Evolutionary conservation across 2,329 filamentous ascomycete genomes (phyloP).

Genomic region (Colletotrichum sp.): DNA sequence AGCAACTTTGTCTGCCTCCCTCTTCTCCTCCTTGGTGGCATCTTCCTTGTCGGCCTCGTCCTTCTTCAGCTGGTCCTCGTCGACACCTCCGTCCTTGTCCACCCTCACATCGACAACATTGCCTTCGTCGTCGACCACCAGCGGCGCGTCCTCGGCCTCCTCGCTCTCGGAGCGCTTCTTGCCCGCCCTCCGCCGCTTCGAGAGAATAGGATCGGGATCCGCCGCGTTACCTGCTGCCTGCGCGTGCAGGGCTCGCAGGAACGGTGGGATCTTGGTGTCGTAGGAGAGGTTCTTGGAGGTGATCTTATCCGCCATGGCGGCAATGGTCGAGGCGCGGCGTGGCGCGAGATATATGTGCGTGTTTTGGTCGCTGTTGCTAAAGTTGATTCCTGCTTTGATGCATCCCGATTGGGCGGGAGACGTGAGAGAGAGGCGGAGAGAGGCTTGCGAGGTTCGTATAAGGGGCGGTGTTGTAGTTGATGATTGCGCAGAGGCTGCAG

Average conservation of each 20-base stretch:
- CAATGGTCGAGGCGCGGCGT: conserved; percentile 17
- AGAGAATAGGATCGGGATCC: conserved; percentile 58
- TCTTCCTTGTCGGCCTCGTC: conserved; percentile 29
- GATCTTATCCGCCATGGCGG: conserved; percentile 62
- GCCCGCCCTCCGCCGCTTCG: conserved; percentile 51
- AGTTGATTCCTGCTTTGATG: neutral
- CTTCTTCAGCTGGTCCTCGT: conserved; percentile 30
- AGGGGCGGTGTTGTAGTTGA: neutral
- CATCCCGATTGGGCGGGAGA: neutral
- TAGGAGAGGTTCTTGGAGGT: conserved; percentile 76
- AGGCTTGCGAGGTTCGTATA: neutral
- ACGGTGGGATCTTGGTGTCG: conserved; percentile 63
- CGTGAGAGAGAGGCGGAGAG: neutral
- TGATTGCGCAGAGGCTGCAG: neutral
- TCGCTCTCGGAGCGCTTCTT: conserved; percentile 66
- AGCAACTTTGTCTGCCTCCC: conserved; percentile 39
- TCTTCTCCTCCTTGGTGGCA: conserved; percentile 24
- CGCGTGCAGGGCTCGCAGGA: conserved; percentile 62
- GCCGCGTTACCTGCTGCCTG: conserved; percentile 52
- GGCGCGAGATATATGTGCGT: neutral
- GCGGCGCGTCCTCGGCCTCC: conserved; percentile 77
- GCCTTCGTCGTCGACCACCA: conserved; percentile 76
- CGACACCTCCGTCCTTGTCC: conserved; percentile 47
- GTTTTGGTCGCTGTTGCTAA: neutral
- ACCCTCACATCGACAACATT: conserved; percentile 63